Conservation (phyloP, 371 early-diverging fungal species). For the Dichotomocladium elegans region DNA sequence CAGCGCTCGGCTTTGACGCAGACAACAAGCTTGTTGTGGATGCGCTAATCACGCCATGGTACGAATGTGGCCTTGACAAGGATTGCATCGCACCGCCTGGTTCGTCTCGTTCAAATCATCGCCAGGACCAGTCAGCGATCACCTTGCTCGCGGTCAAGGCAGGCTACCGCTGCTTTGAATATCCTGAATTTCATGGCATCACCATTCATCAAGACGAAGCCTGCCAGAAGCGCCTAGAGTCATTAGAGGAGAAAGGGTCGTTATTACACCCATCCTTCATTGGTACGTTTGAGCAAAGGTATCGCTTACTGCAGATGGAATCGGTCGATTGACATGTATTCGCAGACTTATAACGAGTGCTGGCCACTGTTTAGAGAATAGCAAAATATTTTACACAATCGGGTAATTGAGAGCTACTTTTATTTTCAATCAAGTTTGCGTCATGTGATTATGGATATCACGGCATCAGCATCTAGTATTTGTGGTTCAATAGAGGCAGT, state of each 20-base stretch:
- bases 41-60: slow-evolving; percentile 41
- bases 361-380: too few relatives aligned
- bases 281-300: slow-evolving; percentile 8
- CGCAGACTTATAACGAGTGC: too few relatives aligned
- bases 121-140: slow-evolving; percentile 53
- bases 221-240: slow-evolving; percentile 30
- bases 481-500: too few relatives aligned
- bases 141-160: slow-evolving; percentile 35
- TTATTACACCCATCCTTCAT: slow-evolving; percentile 25
- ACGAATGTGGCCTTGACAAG: slow-evolving; percentile 30
- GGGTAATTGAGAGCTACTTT: too few relatives aligned
- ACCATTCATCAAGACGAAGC: slow-evolving; percentile 51
- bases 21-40: slow-evolving; percentile 24
- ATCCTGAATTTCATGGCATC: slow-evolving; percentile 50
- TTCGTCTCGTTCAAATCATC: slow-evolving; percentile 45
- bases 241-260: slow-evolving; percentile 11
- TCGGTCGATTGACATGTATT: too few relatives aligned
- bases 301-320: not conserved
- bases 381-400: too few relatives aligned
- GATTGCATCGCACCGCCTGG: slow-evolving; percentile 49
- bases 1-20: slow-evolving; percentile 44
- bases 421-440: too few relatives aligned
- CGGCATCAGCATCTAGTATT: too few relatives aligned
- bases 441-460: too few relatives aligned
- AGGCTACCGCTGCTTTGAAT: slow-evolving; percentile 29